phyloP scores from a whole-genome alignment of 805 yeast genomes.

The Kodamaea kaohsiungensis region DNA sequence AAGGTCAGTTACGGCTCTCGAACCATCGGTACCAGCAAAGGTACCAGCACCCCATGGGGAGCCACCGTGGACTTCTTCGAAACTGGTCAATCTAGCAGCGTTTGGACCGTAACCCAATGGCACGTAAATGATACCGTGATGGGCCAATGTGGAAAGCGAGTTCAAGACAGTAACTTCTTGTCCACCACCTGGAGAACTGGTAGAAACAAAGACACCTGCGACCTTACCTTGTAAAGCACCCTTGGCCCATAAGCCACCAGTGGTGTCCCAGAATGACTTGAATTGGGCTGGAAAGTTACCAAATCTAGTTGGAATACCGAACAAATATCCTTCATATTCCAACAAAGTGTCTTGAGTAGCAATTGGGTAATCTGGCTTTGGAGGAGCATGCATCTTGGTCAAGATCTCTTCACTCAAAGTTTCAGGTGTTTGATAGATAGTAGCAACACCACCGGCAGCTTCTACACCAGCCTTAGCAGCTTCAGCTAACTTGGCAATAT shows the following conservation, averaged over 20 bases:
- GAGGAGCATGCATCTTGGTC: conserved; percentile 59
- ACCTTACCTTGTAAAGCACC: conserved; percentile 75
- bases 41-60: conserved; percentile 89
- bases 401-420: conserved; percentile 65
- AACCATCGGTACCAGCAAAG: conserved; percentile 75
- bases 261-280: conserved; percentile 73
- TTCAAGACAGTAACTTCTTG: conserved; percentile 72
- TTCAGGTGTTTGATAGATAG: conserved; percentile 72
- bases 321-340: conserved; percentile 75
- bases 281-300: conserved; percentile 82
- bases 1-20: conserved; percentile 61
- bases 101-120: conserved; percentile 73
- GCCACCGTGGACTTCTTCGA: conserved; percentile 74
- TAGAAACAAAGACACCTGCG: conserved; percentile 70
- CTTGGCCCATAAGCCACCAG: conserved; percentile 77
- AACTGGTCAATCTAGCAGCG: conserved; percentile 53
- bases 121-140: conserved; percentile 78
- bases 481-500: conserved; percentile 66
- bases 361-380: conserved; percentile 51
- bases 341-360: conserved; percentile 60
- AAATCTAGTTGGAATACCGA: conserved; percentile 85
- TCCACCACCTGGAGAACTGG: conserved; percentile 82
- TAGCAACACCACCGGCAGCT: conserved; percentile 66
- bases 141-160: conserved; percentile 63
- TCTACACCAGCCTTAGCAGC: conserved; percentile 67